Conservation (phyloP, 1,284 basidiomycete genomes). For the Austroboletus niveus region DNA sequence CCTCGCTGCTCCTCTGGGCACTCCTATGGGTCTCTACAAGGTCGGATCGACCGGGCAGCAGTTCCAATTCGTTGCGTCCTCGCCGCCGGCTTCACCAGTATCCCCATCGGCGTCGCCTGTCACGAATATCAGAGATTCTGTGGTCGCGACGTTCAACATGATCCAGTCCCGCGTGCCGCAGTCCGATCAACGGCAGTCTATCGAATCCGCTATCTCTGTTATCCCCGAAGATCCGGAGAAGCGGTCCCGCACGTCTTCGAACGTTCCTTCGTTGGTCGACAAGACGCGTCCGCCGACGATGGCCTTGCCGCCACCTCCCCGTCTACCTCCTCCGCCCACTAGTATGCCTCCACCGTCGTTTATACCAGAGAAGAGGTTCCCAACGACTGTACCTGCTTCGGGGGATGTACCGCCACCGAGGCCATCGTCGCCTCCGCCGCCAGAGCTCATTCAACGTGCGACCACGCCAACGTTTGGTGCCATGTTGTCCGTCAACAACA, state of each 20-base stretch:
- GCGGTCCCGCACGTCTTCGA: constrained; percentile 59
- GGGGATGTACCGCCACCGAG: constrained; percentile 70
- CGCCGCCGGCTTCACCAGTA: constrained; percentile 29
- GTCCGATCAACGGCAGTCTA: constrained; percentile 46
- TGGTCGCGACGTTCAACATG: constrained; percentile 31
- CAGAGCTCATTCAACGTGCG: constrained; percentile 83
- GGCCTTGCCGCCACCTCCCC: constrained; percentile 81
- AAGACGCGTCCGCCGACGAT: constrained; percentile 82
- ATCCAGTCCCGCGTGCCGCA: constrained; percentile 40
- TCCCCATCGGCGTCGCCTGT: constrained; percentile 39
- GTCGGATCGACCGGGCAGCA: constrained; percentile 61
- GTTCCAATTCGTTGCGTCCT: constrained; percentile 68
- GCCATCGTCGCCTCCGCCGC: constrained; percentile 85
- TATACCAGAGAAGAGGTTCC: constrained; percentile 65
- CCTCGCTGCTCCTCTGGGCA: constrained; percentile 23
- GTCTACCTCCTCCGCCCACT: constrained; percentile 70
- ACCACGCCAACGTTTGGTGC: constrained; percentile 78
- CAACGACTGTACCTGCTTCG: constrained; percentile 48
- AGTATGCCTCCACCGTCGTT: constrained; percentile 75
- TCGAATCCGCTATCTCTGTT: constrained; percentile 61
- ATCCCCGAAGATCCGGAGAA: constrained; percentile 41
- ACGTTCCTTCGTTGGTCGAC: constrained; percentile 55
- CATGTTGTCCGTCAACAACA: constrained; percentile 56
- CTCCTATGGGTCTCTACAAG: constrained; percentile 44
- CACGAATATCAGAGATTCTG: constrained; percentile 43